Base-by-base conservation (phyloP, 805 yeast species). In the Kuraishia cidri region DNA sequence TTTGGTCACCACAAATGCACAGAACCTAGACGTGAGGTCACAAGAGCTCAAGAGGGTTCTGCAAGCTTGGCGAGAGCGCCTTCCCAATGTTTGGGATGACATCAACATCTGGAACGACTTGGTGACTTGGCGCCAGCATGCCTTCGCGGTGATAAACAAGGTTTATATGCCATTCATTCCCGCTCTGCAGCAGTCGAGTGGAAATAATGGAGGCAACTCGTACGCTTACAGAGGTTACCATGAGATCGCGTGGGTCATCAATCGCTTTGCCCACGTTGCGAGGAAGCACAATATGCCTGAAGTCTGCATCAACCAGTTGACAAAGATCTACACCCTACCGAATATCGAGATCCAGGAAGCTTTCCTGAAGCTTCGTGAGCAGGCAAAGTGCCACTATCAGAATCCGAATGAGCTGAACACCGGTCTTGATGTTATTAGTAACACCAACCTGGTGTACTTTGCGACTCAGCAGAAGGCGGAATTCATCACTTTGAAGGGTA, bases 331-430 rank as follows among this genome's bases (percentile, higher is more conserved):
- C 58, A 90, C 94, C 3, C 63, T 92, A 41, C 99, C 99, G 13
- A 92, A 92, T 48, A 92, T 92, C 52, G 99, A 92, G 60, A 92
- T 92, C 39, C 98, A 90, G 56, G 99, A 92, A 50, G 98, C 98
- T 0, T 92, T 92, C 60, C 62, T 92, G 61, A 92, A 92, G 53
- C 66, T 92, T 45, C 75, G 96, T 37, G 99, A 92, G 54, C 99
- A 92, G 56, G 97, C 97, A 3, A 88, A 92, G 54, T 92, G 98
- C 45, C 97, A 92, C 51, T 87, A 88, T 54, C 95, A 86, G 58
- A 90, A 85, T 51, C 80, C 84, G 20, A 75, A 79, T 39, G 99
- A 92, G 54, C 60, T 90, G 42, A 82, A 87, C 36, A 92, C 97
- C 15, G 99, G 98, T 17, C 63, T 92, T 29, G 99, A 92, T 57